Base-by-base conservation (phyloP, 768 basidiomycete species). In the Boletus reticulatus region DNA sequence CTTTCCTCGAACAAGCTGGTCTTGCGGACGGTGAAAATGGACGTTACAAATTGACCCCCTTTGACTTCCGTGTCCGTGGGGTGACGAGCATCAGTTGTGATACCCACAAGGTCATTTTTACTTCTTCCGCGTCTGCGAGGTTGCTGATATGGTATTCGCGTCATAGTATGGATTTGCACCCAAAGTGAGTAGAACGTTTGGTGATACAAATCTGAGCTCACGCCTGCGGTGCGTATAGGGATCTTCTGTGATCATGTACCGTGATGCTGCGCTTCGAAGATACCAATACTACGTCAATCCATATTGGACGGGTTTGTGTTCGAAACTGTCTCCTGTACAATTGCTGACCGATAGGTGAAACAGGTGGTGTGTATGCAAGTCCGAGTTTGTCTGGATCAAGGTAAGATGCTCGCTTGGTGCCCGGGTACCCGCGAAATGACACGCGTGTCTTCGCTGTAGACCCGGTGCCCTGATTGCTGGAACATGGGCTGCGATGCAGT, bases 11-110 rank as follows among this genome's bases (percentile, higher is more conserved):
- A 64, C 75, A 82, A 58, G 82, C 88, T 14, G 91, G 90, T 4
- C 82, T 90, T 51, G 76, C 89, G 0, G 74, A 74, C 7, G 85
- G 85, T 2, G 76, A 80, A 57, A 72, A 76, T 39, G 84, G 84
- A 29, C 59, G 52, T 41, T 87, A 79, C 62, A 81, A 80, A 55
- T 67, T 89, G 22, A 71, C 78, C 37, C 87, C 84, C 0, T 98
- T 98, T 67, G 96, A 98, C 72, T 99, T 99, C 72, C 76, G 85
- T 20, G 87, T 98, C 3, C 78, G 82, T 4, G 96, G 96, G 4
- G 96, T 99, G 22, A 98, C 95, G 4, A 88, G 87, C 63, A 92
- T 98, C 52, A 94, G 92, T 57, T 97, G 95, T 70, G 96, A 99
- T 76, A 93, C 92, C 8, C 94, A 97, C 76, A 96, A 96, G 77